Evolutionary conservation across 2,329 filamentous ascomycete genomes (phyloP), one percentile per base, ranked within the genome.

Genomic region (Colletotrichum sp.): DNA sequence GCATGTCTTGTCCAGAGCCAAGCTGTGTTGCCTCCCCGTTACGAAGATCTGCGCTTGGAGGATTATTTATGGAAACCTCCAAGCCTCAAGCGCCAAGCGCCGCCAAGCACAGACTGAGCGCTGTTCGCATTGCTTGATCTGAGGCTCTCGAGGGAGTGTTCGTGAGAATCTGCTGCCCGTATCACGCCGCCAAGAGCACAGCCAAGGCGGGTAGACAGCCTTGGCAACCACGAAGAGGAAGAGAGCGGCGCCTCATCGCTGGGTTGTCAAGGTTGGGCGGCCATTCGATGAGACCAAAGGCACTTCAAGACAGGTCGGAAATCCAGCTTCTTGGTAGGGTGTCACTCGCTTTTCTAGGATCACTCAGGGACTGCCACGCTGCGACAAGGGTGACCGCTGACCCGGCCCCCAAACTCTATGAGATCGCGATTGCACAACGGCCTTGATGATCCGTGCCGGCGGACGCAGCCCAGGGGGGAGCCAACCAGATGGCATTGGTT

Each of bases 81-180:
- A 21, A 73, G 64, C n/a, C n/a, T 57, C 64, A 65, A 48, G 64
- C 70, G 73, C 73, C 70, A 73, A 73, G 73, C n/a, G n/a, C 14
- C 36, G 70, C 64, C 70, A 68, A 68, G 57, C 48, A 43, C 10
- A 43, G 59, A 52, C 73, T 59, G 68, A 32, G 48, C 32, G 18
- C 34, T 16, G 24, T 73, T 60, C n/a, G 18, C 32, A 60, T 36
- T 68, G n/a, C 64, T 75, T 65, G 63, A 64, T 67, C 7, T 48
- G n/a, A 30, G 24, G 39, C 24, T 18, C 18, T 61, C 24, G 55
- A 21, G 16, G 59, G 32, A 60, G 70, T 60, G 59, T 68, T 68
- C 26, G 43, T 39, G 64, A 64, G 63, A 39, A 55, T 24, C 16
- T 30, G 55, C n/a, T 52, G 30, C 55, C 16, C 10, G 30, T 30